Evolutionary conservation across 352 stramenopile species (phyloP).

Genomic region (Phytophthora meadii): DNA sequence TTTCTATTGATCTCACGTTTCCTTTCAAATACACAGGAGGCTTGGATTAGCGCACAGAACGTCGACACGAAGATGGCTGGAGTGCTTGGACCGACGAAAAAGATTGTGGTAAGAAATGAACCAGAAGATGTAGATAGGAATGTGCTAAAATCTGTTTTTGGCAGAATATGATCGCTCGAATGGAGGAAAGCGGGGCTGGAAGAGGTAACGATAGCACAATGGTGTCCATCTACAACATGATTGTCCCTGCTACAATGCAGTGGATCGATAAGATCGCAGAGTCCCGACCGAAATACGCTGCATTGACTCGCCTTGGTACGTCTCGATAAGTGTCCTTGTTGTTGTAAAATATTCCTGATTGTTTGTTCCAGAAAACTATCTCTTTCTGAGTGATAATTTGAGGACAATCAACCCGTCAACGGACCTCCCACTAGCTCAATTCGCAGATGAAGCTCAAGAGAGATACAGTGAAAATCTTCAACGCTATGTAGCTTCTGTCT

Average conservation of each 20-base stretch:
- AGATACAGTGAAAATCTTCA: constrained; percentile 54
- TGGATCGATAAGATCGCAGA: constrained; percentile 80
- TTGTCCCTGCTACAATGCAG: constrained; percentile 64
- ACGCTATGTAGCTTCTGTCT: constrained; percentile 67
- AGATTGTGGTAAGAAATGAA: constrained; percentile 53
- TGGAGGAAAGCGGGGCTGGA: constrained; percentile 69
- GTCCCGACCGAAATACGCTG: constrained; percentile 70
- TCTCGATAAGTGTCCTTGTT: neutral
- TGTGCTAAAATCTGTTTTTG: neutral
- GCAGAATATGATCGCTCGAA: constrained; percentile 60
- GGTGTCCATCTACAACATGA: constrained; percentile 68
- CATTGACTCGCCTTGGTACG: constrained; percentile 65
- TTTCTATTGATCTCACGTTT: no score
- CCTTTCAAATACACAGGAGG: constrained; percentile 38
- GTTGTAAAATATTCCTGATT: no score
- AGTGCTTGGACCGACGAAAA: constrained; percentile 68
- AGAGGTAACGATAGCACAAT: constrained; percentile 68
- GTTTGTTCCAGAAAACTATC: constrained; percentile 61
- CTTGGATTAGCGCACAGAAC: constrained; percentile 72
- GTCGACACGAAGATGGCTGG: constrained; percentile 77
- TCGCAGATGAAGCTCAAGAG: constrained; percentile 48
- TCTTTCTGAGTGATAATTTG: constrained; percentile 68
- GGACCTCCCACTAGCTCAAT: constrained; percentile 61
- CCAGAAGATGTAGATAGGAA: neutral
- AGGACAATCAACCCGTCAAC: constrained; percentile 49